Evolutionary conservation across 345 rosid species (phyloP).

Genomic region (Cardamine chenopodiifolia): DNA sequence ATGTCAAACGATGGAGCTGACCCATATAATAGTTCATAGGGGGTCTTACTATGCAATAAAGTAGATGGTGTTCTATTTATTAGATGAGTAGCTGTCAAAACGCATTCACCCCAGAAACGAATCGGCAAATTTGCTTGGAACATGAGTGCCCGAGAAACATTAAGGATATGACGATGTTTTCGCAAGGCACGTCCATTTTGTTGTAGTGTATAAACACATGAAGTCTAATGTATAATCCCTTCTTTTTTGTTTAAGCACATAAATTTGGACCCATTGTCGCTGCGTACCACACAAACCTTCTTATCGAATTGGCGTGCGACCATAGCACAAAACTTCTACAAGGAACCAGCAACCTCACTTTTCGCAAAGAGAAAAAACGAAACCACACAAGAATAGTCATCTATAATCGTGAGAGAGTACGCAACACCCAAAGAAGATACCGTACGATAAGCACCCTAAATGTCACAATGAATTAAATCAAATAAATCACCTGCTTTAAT

Average conservation of each 20-base stretch:
- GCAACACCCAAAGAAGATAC: not conserved
- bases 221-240: not conserved
- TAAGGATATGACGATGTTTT: not conserved
- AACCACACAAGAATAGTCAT: not conserved
- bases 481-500: not conserved
- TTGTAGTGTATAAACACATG: not conserved
- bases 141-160: not conserved
- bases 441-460: not conserved
- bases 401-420: not conserved
- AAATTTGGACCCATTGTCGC: not conserved
- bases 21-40: not conserved
- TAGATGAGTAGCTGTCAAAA: not conserved
- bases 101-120: not conserved
- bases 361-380: not conserved
- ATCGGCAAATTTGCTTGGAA: not conserved
- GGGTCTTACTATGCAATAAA: not conserved
- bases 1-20: not conserved
- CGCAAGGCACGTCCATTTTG: not conserved
- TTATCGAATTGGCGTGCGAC: not conserved
- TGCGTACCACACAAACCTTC: not conserved
- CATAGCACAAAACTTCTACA: not conserved
- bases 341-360: not conserved
- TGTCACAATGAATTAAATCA: not conserved
- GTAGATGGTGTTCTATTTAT: not conserved
- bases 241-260: not conserved